Conservation (phyloP, 192 early-diverging fungal genomes). For the Coemansia sp. region DNA sequence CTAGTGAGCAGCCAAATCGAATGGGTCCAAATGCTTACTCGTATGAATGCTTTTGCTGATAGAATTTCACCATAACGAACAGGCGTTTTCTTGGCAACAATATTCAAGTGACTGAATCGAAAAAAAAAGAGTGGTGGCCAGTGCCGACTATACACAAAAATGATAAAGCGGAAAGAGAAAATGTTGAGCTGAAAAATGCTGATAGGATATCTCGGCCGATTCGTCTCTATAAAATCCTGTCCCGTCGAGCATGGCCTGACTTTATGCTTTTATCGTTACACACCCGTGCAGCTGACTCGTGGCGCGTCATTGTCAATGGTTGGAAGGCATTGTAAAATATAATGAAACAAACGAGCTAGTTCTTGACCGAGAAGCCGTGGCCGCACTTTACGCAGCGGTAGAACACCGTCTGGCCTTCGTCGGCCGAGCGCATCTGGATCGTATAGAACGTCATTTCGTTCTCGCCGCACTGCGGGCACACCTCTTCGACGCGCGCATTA, state of each 20-base stretch:
- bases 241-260: background rate
- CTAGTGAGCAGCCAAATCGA: conserved; percentile 13
- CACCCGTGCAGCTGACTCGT: background rate
- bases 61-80: conserved; percentile 75
- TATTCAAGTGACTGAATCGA: background rate
- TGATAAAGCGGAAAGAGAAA: background rate
- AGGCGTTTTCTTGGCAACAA: conserved; percentile 1
- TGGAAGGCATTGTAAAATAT: background rate
- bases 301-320: background rate
- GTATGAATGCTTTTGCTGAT: conserved; percentile 73
- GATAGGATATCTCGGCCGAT: background rate
- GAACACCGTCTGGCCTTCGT: conserved; percentile 99
- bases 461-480: conserved; percentile 90
- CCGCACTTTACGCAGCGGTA: conserved; percentile 96
- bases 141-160: background rate
- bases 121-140: background rate
- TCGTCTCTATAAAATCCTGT: background rate
- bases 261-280: background rate
- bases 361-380: conserved; percentile 60
- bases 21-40: conserved; percentile 60
- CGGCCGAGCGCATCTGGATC: conserved; percentile 94
- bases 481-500: conserved; percentile 78
- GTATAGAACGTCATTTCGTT: conserved; percentile 96
- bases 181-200: background rate
- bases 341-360: conserved; percentile 19